phyloP scores from a whole-genome alignment of 2,329 filamentous ascomycete genomes.

The Triangularia setosa region DNA sequence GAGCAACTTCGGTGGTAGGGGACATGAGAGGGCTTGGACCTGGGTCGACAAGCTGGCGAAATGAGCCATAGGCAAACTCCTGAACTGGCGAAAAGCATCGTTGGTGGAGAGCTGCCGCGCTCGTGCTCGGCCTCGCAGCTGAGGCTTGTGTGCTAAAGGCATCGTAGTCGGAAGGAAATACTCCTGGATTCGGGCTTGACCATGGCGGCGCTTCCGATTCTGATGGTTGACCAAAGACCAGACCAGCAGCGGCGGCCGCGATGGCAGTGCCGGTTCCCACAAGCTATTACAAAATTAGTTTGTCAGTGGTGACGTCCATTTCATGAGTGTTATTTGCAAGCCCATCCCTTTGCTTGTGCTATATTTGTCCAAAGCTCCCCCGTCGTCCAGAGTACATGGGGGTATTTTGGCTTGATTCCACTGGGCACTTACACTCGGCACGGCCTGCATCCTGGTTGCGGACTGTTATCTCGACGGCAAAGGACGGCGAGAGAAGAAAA shows the following conservation, averaged over 20 bases:
- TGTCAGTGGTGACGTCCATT: background rate
- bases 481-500: conserved; percentile 30
- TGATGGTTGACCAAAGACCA: conserved; percentile 55
- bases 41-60: conserved; percentile 23
- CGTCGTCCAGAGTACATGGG: conserved; percentile 23
- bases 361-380: background rate
- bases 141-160: conserved; percentile 27
- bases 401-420: too few species aligned
- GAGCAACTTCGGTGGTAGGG: conserved; percentile 27
- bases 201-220: conserved; percentile 36
- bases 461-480: conserved; percentile 30
- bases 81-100: conserved; percentile 28
- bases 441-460: conserved; percentile 36
- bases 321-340: background rate
- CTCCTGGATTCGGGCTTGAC: conserved; percentile 31
- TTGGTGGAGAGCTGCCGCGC: conserved; percentile 36
- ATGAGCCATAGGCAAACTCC: conserved; percentile 30
- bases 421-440: conserved; percentile 49
- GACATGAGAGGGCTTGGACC: conserved; percentile 18
- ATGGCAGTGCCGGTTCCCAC: conserved; percentile 59
- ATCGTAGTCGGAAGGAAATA: conserved; percentile 31
- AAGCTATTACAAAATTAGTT: conserved; percentile 40
- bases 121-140: conserved; percentile 42
- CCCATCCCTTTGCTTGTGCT: conserved; percentile 4
- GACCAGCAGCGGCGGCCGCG: conserved; percentile 55